Evolutionary conservation across 116 monocot species (phyloP).

Genomic region (Cymodocea nodosa): DNA sequence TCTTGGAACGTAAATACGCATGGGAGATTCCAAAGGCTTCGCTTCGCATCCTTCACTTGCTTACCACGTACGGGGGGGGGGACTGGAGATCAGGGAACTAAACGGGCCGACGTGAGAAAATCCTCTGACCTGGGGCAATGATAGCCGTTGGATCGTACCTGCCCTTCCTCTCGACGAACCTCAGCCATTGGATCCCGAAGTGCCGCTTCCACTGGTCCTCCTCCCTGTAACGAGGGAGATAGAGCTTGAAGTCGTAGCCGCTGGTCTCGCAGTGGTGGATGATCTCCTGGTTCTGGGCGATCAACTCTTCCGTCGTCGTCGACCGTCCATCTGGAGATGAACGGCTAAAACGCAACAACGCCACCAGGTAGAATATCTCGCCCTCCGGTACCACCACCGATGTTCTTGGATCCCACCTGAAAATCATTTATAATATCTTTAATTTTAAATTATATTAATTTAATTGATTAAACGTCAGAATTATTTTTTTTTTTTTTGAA

Average conservation of each 20-base stretch:
- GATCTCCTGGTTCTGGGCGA: slow-evolving; percentile 67
- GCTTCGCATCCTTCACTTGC: too few relatives aligned
- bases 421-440: too few relatives aligned
- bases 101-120: slow-evolving; percentile 21
- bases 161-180: slow-evolving; percentile 57
- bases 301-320: slow-evolving; percentile 37
- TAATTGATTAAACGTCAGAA: too few relatives aligned
- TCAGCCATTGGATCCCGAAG: slow-evolving; percentile 58
- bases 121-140: slow-evolving; percentile 60
- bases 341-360: slow-evolving; percentile 58
- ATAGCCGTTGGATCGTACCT: slow-evolving; percentile 57
- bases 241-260: slow-evolving; percentile 81
- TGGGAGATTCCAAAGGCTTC: too few relatives aligned
- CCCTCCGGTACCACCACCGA: slow-evolving; percentile 65
- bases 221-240: slow-evolving; percentile 55
- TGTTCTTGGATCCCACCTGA: slow-evolving; percentile 72
- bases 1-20: too few relatives aligned
- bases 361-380: slow-evolving; percentile 85
- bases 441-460: too few relatives aligned
- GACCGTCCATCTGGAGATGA: slow-evolving; percentile 42
- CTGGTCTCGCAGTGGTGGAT: slow-evolving; percentile 34
- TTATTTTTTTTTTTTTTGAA: too few relatives aligned
- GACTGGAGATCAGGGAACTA: too few relatives aligned
- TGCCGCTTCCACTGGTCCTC: slow-evolving; percentile 55
- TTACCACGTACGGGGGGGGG: too few relatives aligned